Evolutionary conservation across 805 yeast genomes (phyloP), one percentile per base, ranked within the genome.

Genomic region (Kuraishia piskuri): DNA sequence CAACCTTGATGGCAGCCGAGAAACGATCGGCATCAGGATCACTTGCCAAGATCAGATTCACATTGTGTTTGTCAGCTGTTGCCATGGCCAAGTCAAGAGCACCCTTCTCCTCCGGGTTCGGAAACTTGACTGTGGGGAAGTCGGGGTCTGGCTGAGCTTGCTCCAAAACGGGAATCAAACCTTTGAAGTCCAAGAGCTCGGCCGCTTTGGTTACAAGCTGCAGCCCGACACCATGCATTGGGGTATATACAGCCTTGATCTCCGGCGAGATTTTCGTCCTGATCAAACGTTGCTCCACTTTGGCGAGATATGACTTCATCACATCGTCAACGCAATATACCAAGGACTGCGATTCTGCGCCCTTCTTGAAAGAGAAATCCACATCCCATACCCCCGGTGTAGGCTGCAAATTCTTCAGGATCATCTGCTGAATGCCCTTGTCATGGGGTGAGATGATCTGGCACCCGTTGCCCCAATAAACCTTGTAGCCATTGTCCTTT

Each of bases 21-120:
- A 92, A 92, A 55, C 99, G 74, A 66, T 92, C 99, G 0, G 98
- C 99, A 68, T 92, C 99, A 0, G 99, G 99, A 63, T 92, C 99
- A 66, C 86, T 92, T 1, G 97, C 96, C 2, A 92, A 61, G 1
- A 92, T 92, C 26, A 90, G 64, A 2, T 70, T 64, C 0, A 74
- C 74, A 1, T 68, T 64, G 0, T 57, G 52, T 5, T 61, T 60
- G 46, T 87, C 83, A 0, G 96, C 97, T 2, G 68, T 65, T 9
- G 63, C 51, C 20, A 84, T 83, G 0, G 96, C 92, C 52, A 85
- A 63, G 58, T 82, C 86, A 53, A 94, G 72, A 0, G 98, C 98
- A 2, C 97, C 97, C 57, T 83, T 80, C 63, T 92, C 99, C 67
- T 92, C 99, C 0, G 99, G 99, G 62, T 92, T 92, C 4, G 99